Percentiles rank a stretch among this genome's conserved stretches.
Conservation (phyloP, 2,329 filamentous ascomycete genomes). For the Aureobasidium lini region DNA sequence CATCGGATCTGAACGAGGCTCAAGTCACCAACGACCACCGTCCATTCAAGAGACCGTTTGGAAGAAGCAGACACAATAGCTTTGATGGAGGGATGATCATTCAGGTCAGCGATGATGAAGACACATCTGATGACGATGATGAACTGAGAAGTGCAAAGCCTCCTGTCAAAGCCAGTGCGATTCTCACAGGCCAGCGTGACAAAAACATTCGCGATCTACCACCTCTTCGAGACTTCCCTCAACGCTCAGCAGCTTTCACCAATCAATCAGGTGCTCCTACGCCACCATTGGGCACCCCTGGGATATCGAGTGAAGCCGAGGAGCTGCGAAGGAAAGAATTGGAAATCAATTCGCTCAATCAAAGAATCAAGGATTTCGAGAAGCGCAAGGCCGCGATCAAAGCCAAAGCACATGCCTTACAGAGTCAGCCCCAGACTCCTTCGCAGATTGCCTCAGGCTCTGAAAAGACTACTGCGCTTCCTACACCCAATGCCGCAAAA, state of each 20-base stretch:
- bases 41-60: slow-evolving; percentile 54
- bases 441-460: not conserved
- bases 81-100: slow-evolving; percentile 65
- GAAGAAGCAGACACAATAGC: slow-evolving; percentile 41
- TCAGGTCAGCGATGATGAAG: slow-evolving; percentile 57
- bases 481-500: not conserved
- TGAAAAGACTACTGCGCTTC: not conserved
- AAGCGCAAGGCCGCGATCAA: slow-evolving; percentile 29
- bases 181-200: not conserved
- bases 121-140: slow-evolving; percentile 21
- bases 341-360: slow-evolving; percentile 41
- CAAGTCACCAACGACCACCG: slow-evolving; percentile 16
- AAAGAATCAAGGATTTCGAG: slow-evolving; percentile 44
- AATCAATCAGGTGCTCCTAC: slow-evolving; percentile 17
- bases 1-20: slow-evolving; percentile 25
- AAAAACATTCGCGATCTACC: slow-evolving; percentile 18
- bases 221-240: slow-evolving; percentile 22
- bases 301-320: slow-evolving; percentile 31
- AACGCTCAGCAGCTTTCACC: slow-evolving; percentile 24
- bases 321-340: slow-evolving; percentile 41
- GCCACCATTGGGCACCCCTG: slow-evolving; percentile 29
- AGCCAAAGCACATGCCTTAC: slow-evolving; percentile 25
- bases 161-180: not conserved
- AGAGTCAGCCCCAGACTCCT: slow-evolving; percentile 6
- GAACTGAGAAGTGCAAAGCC: not conserved